Evolutionary conservation across 345 rosid species (phyloP).

Genomic region (Cardiospermum halicacabum): DNA sequence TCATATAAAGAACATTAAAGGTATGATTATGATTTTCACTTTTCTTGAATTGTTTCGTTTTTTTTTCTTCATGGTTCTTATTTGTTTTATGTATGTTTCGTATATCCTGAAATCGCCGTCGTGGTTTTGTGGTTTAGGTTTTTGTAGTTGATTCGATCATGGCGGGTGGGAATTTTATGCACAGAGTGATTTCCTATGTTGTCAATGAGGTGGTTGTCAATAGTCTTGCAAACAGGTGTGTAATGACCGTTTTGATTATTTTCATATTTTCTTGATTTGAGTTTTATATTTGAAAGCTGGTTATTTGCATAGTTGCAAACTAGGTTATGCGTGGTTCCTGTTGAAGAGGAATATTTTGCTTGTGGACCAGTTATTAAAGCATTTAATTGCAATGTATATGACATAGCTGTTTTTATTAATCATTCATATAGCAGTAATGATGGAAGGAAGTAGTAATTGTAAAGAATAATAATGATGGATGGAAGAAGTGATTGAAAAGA

Average conservation of each 20-base stretch:
- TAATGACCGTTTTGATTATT: background rate
- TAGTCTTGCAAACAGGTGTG: conserved; percentile 83
- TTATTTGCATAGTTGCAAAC: background rate
- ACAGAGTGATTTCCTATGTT: conserved; percentile 65
- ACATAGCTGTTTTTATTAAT: no score
- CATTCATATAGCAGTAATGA: no score
- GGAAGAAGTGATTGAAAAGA: no score
- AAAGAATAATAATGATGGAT: no score
- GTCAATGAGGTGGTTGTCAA: conserved; percentile 81
- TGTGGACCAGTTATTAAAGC: no score
- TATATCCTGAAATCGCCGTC: background rate
- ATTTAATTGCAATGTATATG: no score
- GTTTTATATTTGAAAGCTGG: background rate
- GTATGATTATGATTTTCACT: background rate
- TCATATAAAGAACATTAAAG: background rate
- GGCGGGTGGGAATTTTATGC: conserved; percentile 92
- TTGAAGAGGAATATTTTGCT: conserved; percentile 18
- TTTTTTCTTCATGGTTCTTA: background rate
- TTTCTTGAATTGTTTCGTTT: background rate
- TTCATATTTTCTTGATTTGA: background rate
- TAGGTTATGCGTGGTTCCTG: conserved; percentile 5
- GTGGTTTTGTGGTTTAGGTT: background rate
- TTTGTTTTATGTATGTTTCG: background rate
- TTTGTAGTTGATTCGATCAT: conserved; percentile 24
- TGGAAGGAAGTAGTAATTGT: no score